Evolutionary conservation across 306 rosid genomes (phyloP), one percentile per base, ranked within the genome.

Genomic region (Sphenostylis stenocarpa): DNA sequence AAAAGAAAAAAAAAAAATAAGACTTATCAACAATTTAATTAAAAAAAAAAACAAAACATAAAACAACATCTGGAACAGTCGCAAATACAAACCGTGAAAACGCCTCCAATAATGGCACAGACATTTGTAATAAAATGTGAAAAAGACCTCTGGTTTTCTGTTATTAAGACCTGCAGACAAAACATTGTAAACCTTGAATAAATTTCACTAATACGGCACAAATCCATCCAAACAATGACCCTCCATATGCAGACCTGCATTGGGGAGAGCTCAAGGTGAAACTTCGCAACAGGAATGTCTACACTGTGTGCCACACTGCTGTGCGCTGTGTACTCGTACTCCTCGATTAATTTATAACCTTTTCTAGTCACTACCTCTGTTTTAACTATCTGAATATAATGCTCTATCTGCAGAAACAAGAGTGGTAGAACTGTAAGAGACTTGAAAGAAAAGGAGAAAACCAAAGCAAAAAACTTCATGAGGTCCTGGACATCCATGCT

Each of bases 251-350:
- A 49, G 52, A 92, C 97, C 98, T 95, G 98, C 98, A 95, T 90
- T n/a, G 98, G 97, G 31, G 98, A 95, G 82, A 90, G 98, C 96
- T 90, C 97, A 49, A 88, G 84, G 82, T 89, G 98, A 87, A 95
- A 95, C 80, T 89, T 95, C 12, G 92, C 88, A 76, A 88, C 97
- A 34, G 98, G 98, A 29, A 95, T 67, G 81, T 87, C 23, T 3
- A 81, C 16, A 76, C 93, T 95, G 57, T 90, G 96, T 17, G 82
- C 88, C 80, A 87, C 76, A 81, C 84, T 95, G 90, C 97, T 95
- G 86, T 95, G 98, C 5, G 97, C 96, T 33, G 98, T 95, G 87
- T 95, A 95, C 86, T 95, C 98, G 21, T 95, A 90, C 78, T 95
- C 98, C 90, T 88, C 96, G 20, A 95, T 66, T 88, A 90, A 80